phyloP scores from a whole-genome alignment of 176 grass and related monocot genomes.

The Aegilops bicornis region DNA sequence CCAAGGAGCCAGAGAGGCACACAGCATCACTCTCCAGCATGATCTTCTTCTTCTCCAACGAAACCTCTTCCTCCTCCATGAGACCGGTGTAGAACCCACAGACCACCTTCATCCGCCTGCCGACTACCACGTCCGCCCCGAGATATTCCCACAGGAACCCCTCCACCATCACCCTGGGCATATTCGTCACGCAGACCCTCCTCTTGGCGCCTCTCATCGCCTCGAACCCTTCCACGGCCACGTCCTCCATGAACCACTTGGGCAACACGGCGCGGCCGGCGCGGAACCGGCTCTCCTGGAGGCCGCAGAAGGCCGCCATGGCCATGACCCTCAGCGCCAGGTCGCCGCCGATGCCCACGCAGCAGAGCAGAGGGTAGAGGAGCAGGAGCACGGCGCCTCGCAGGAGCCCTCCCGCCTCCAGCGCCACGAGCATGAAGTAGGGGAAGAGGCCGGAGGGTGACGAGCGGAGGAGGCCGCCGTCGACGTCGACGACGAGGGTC shows the following conservation, averaged over 20 bases:
- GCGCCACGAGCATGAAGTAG: constrained; percentile 90
- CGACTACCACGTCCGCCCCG: constrained; percentile 35
- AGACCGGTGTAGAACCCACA: constrained; percentile 59
- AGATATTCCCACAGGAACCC: constrained; percentile 55
- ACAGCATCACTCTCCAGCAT: neutral
- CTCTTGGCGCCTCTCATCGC: constrained; percentile 9
- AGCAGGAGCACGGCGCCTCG: constrained; percentile 53
- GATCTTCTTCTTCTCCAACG: neutral
- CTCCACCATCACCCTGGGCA: constrained; percentile 79
- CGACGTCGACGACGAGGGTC: constrained; percentile 42
- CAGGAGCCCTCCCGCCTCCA: constrained; percentile 65
- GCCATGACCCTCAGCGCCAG: constrained; percentile 33
- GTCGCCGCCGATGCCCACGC: neutral
- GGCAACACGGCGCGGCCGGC: constrained; percentile 60
- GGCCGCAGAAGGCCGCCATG: constrained; percentile 53
- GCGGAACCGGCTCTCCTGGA: constrained; percentile 31
- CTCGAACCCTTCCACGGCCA: constrained; percentile 36
- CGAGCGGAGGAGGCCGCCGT: constrained; percentile 37
- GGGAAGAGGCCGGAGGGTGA: constrained; percentile 34
- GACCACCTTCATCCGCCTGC: constrained; percentile 43
- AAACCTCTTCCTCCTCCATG: constrained; percentile 33
- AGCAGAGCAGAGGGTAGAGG: constrained; percentile 47
- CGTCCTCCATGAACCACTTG: constrained; percentile 66
- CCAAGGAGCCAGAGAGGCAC: constrained; percentile 27
- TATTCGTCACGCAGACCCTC: constrained; percentile 32